These are phyloP conservation scores for Metschnikowia bowlesiae DNA, from an alignment of 805 yeast genomes.

Conservation along the genomic window DNA sequence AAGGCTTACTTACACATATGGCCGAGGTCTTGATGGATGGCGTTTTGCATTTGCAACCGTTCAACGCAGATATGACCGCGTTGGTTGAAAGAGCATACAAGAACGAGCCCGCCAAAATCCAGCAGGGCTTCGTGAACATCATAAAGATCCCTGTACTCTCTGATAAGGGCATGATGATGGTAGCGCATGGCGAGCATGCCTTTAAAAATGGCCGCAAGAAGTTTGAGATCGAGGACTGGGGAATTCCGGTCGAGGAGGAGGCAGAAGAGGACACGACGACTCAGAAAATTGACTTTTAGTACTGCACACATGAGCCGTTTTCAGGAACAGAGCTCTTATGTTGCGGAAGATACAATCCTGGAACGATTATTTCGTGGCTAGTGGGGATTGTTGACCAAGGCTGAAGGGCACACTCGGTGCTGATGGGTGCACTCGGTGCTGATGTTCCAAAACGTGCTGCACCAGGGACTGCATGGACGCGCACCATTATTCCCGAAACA, in stretches of 20 bases:
- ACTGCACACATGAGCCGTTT: neutral
- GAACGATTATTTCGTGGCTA: too few species aligned
- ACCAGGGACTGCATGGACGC: neutral
- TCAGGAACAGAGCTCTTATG: too few species aligned
- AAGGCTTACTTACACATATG: slow-evolving; percentile 41
- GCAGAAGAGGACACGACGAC: slow-evolving; percentile 32
- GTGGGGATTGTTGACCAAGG: too few species aligned
- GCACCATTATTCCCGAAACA: slow-evolving; percentile 21
- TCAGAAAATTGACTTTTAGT: slow-evolving; percentile 33
- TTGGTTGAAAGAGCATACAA: slow-evolving; percentile 66
- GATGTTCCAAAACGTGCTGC: too few species aligned
- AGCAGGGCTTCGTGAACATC: slow-evolving; percentile 82
- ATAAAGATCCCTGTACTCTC: slow-evolving; percentile 67
- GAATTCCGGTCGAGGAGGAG: slow-evolving; percentile 94
- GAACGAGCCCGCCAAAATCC: slow-evolving; percentile 68
- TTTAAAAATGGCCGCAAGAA: slow-evolving; percentile 78
- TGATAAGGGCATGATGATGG: slow-evolving; percentile 76
- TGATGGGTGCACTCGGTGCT: too few species aligned
- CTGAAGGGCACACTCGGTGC: too few species aligned
- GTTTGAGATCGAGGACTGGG: slow-evolving; percentile 90
- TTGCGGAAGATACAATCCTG: too few species aligned
- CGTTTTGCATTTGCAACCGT: slow-evolving; percentile 73
- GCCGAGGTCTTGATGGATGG: slow-evolving; percentile 60
- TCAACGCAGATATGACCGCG: slow-evolving; percentile 66
- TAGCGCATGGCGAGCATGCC: slow-evolving; percentile 70